Evolutionary conservation across 2,329 filamentous ascomycete genomes (phyloP).

Genomic region (Lasiodiplodia hormozganensis): DNA sequence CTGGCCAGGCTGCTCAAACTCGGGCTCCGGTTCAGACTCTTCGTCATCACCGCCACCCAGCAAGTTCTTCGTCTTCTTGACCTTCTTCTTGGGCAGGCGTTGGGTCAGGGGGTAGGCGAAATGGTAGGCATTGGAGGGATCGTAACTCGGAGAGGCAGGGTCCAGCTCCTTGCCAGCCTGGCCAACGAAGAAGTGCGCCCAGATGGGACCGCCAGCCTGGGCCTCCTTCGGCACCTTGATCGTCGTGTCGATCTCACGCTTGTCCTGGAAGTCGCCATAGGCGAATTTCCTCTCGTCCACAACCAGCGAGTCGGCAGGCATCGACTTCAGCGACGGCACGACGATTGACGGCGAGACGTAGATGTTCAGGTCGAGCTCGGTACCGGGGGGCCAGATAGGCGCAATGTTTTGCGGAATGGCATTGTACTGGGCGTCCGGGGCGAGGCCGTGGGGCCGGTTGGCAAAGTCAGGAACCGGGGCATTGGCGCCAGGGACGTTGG

Average conservation of each 20-base stretch:
- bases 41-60: constrained; percentile 62
- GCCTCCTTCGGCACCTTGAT: constrained; percentile 80
- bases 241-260: constrained; percentile 75
- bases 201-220: constrained; percentile 91
- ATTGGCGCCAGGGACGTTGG: constrained; percentile 36
- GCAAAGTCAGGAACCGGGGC: constrained; percentile 46
- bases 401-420: constrained; percentile 73
- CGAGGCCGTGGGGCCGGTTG: constrained; percentile 49
- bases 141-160: constrained; percentile 74
- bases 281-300: constrained; percentile 81
- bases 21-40: constrained; percentile 58
- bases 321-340: constrained; percentile 70
- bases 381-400: constrained; percentile 86
- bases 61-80: constrained; percentile 84
- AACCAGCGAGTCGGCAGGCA: constrained; percentile 73
- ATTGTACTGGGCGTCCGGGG: constrained; percentile 65
- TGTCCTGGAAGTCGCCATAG: constrained; percentile 80
- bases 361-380: constrained; percentile 80
- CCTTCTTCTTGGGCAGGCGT: constrained; percentile 90
- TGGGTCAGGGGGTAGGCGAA: constrained; percentile 87
- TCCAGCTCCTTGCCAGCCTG: constrained; percentile 79
- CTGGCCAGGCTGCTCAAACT: constrained; percentile 64
- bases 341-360: constrained; percentile 80
- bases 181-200: constrained; percentile 91
- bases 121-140: constrained; percentile 77